These are phyloP conservation scores for Metschnikowia santaceciliae DNA, from an alignment of 805 yeast species.

Conservation along the genomic window DNA sequence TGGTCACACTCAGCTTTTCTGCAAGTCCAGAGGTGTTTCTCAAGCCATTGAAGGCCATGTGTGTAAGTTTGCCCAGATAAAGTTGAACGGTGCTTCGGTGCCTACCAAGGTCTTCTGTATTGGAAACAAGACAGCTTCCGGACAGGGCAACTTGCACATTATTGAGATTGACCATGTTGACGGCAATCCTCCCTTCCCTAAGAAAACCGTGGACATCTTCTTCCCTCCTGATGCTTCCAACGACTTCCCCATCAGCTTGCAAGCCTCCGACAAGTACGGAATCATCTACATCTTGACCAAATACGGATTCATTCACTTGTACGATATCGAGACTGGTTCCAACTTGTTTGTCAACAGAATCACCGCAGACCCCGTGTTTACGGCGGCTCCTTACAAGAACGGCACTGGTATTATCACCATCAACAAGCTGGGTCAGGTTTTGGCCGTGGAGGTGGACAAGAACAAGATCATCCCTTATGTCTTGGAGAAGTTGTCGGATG, in stretches of 20 bases:
- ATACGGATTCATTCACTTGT: slow-evolving; percentile 93
- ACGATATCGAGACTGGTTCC: slow-evolving; percentile 88
- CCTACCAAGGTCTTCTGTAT: slow-evolving; percentile 88
- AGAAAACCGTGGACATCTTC: slow-evolving; percentile 88
- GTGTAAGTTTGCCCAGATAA: slow-evolving; percentile 76
- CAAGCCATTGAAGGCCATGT: slow-evolving; percentile 99
- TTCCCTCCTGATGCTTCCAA: slow-evolving; percentile 95
- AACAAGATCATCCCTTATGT: slow-evolving; percentile 87
- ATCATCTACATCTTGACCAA: slow-evolving; percentile 87
- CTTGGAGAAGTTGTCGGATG: slow-evolving; percentile 79
- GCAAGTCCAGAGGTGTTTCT: slow-evolving; percentile 84
- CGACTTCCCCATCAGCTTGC: slow-evolving; percentile 94
- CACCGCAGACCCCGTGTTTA: slow-evolving; percentile 92
- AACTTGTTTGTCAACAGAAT: slow-evolving; percentile 94
- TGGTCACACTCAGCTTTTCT: slow-evolving; percentile 91
- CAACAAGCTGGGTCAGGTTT: slow-evolving; percentile 92
- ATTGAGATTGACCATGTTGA: slow-evolving; percentile 95
- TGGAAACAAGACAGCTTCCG: slow-evolving; percentile 80
- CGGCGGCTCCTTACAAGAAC: slow-evolving; percentile 69
- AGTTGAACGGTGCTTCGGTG: slow-evolving; percentile 64
- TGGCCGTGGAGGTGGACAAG: slow-evolving; percentile 84
- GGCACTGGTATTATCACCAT: slow-evolving; percentile 86
- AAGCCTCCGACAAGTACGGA: slow-evolving; percentile 82
- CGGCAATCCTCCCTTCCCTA: slow-evolving; percentile 76
- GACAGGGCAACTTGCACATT: slow-evolving; percentile 73